These are phyloP conservation scores for Trichoderma sp. DNA, from an alignment of 2,329 filamentous ascomycete genomes.

Conservation along the genomic window DNA sequence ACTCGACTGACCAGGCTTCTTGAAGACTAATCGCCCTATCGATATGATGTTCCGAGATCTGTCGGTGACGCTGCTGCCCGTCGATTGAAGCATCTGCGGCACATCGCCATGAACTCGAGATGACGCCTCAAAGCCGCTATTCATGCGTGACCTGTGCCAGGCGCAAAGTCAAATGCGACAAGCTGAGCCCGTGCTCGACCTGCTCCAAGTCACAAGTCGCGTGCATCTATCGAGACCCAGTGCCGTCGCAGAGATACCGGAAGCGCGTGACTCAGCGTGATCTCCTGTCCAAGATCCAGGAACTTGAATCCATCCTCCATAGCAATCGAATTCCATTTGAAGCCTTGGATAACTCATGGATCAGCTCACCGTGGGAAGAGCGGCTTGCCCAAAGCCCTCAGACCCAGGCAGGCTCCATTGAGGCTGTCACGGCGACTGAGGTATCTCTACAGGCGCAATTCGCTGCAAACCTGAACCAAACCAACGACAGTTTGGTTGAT, in stretches of 20 bases:
- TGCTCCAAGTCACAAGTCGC: background rate
- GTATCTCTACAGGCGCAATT: background rate
- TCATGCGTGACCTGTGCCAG: conserved; percentile 4
- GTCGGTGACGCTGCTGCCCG: background rate
- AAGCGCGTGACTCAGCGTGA: background rate
- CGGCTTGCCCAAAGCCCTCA: background rate
- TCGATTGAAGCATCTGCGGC: background rate
- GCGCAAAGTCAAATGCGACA: conserved; percentile 18
- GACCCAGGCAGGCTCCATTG: background rate
- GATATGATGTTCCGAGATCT: background rate
- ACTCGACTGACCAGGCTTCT: background rate
- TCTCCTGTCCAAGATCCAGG: conserved; percentile 1
- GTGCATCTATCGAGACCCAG: conserved; percentile 12
- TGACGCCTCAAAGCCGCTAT: background rate
- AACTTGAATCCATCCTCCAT: conserved; percentile 4
- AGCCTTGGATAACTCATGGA: conserved; percentile 2
- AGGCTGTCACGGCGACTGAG: background rate
- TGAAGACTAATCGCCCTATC: background rate
- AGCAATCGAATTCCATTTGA: conserved; percentile 15
- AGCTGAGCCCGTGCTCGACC: conserved; percentile 8
- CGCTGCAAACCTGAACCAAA: background rate
- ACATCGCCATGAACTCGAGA: background rate
- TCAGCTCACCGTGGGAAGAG: conserved; percentile 11
- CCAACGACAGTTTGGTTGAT: background rate
- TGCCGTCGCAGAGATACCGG: conserved; percentile 10